A percentile compares a stretch with the other conserved stretches of the same genome.
phyloP scores from a whole-genome alignment of 768 basidiomycete species.

The Suillus plorans region DNA sequence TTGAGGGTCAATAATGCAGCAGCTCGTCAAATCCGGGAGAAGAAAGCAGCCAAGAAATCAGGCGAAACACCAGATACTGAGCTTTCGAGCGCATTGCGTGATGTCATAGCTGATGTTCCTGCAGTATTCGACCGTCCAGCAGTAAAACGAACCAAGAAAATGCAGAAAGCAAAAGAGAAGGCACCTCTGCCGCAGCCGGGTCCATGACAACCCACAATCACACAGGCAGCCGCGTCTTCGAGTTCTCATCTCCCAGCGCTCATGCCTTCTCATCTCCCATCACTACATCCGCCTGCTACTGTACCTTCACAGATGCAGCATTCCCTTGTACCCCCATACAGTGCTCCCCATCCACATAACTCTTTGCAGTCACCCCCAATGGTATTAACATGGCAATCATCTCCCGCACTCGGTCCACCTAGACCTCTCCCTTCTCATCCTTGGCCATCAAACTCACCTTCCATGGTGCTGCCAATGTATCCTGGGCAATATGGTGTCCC shows the following conservation, averaged over 20 bases:
- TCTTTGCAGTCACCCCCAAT: neutral
- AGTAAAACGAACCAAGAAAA: too few species aligned
- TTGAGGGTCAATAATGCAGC: neutral
- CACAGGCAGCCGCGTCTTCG: neutral
- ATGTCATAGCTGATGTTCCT: too few species aligned
- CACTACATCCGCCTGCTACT: neutral
- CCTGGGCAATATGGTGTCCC: neutral
- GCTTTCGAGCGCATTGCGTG: neutral
- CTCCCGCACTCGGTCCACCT: neutral
- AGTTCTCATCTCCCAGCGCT: neutral
- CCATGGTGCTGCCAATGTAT: neutral
- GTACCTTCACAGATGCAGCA: neutral
- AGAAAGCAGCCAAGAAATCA: neutral
- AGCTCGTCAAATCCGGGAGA: neutral
- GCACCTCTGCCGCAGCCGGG: too few species aligned
- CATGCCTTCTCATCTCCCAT: neutral
- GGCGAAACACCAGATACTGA: neutral
- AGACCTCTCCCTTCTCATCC: neutral
- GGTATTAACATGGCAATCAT: neutral
- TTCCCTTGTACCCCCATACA: neutral
- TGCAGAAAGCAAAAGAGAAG: too few species aligned
- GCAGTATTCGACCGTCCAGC: too few species aligned
- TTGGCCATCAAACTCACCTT: neutral
- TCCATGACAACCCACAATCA: neutral
- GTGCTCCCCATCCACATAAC: neutral